Conservation (phyloP, 108 stramenopile species). For the Pelagomonas calceolata region DNA sequence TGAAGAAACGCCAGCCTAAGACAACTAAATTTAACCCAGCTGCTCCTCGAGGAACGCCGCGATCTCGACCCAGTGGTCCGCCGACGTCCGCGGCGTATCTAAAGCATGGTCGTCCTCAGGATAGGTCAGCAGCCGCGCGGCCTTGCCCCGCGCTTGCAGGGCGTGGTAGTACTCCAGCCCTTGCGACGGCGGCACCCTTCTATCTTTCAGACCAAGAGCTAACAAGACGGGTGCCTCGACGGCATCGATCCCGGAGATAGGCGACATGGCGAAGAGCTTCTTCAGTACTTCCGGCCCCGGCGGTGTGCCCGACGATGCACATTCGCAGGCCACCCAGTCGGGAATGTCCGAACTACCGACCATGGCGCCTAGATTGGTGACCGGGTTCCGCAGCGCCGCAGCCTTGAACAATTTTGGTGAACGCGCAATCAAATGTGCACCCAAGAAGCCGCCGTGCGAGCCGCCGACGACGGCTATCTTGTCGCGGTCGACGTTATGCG, state of each 20-base stretch:
- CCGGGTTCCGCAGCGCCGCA: slow-evolving; percentile 79
- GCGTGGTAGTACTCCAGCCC: slow-evolving; percentile 64
- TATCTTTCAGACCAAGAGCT: slow-evolving; percentile 62
- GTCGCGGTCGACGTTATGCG: slow-evolving; percentile 27
- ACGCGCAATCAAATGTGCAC: slow-evolving; percentile 61
- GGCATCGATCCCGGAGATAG: slow-evolving; percentile 51
- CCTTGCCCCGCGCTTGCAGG: slow-evolving; percentile 30
- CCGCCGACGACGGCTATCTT: slow-evolving; percentile 70
- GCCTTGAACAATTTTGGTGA: slow-evolving; percentile 73
- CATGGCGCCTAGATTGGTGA: slow-evolving; percentile 79
- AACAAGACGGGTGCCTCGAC: slow-evolving; percentile 74
- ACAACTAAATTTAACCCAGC: no score
- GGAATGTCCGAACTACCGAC: slow-evolving; percentile 77
- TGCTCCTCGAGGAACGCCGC: slow-evolving; percentile 61
- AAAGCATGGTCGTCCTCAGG: slow-evolving; percentile 66
- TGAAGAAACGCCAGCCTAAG: no score
- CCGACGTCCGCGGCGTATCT: slow-evolving; percentile 48
- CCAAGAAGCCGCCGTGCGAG: slow-evolving; percentile 83
- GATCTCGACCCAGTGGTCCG: slow-evolving; percentile 67
- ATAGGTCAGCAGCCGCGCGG: slow-evolving; percentile 55
- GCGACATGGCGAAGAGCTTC: slow-evolving; percentile 32
- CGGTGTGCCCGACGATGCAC: not conserved
- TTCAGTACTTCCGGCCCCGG: slow-evolving; percentile 8
- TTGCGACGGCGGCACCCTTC: slow-evolving; percentile 59
- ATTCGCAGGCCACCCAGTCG: slow-evolving; percentile 78